Conservation (phyloP, 441 rosid species). For the Macaranga tanarius region DNA sequence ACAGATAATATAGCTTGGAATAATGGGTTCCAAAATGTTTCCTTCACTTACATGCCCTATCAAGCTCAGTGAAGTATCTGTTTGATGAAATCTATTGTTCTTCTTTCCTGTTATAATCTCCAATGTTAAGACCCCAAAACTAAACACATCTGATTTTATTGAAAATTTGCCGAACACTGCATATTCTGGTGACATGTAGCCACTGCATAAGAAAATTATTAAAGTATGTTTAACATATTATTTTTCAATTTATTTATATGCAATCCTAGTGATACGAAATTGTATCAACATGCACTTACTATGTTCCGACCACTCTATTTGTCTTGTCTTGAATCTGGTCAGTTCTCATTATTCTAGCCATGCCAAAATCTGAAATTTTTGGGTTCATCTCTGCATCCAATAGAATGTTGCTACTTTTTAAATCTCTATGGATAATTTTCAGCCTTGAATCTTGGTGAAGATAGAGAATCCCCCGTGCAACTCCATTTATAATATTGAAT, state of each 20-base stretch:
- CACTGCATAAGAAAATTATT: constrained; percentile 20
- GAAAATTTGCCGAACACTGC: constrained; percentile 27
- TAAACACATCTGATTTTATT: constrained; percentile 30
- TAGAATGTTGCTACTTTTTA: constrained; percentile 43
- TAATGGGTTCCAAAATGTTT: too few species aligned
- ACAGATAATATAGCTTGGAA: too few species aligned
- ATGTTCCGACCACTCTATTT: constrained; percentile 47
- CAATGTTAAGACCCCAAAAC: constrained; percentile 31
- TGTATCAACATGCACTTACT: constrained; percentile 22
- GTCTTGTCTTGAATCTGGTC: constrained; percentile 38
- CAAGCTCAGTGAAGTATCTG: too few species aligned
- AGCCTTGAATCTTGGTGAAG: constrained; percentile 50
- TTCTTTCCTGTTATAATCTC: constrained; percentile 33
- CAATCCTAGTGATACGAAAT: too few species aligned
- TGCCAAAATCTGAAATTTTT: constrained; percentile 51
- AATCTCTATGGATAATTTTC: constrained; percentile 42
- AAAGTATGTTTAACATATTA: too few species aligned
- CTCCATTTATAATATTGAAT: constrained; percentile 35
- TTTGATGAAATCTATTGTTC: constrained; percentile 1
- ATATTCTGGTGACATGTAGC: constrained; percentile 37
- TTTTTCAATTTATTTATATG: too few species aligned
- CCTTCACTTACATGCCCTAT: too few species aligned
- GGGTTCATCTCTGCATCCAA: constrained; percentile 41
- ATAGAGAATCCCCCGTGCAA: constrained; percentile 48
- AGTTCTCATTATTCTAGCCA: constrained; percentile 40